These are phyloP conservation scores for Rhododendron ferrugineum DNA, from an alignment of 148 eudicot species.

Conservation along the genomic window DNA sequence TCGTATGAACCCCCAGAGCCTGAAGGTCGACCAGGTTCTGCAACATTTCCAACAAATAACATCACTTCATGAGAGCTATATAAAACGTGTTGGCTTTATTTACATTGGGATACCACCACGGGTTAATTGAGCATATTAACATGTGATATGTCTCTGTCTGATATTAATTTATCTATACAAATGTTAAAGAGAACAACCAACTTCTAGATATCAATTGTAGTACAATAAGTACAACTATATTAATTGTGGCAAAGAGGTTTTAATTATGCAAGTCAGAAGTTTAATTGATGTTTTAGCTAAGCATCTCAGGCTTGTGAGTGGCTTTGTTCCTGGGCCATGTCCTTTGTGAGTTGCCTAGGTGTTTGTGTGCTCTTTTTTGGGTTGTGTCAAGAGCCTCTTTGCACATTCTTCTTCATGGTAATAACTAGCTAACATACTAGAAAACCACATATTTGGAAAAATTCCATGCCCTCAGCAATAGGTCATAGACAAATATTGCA, in stretches of 20 bases:
- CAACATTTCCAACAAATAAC: neutral
- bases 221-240: neutral
- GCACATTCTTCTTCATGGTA: neutral
- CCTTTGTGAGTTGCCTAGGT: neutral
- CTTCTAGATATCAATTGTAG: neutral
- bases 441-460: neutral
- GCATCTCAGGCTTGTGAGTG: neutral
- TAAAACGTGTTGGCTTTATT: neutral
- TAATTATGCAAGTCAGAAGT: neutral
- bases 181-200: neutral
- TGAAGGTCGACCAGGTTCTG: constrained; percentile 19
- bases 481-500: neutral
- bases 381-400: neutral
- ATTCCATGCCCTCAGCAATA: neutral
- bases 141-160: neutral
- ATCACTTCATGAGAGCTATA: neutral
- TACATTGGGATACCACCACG: neutral
- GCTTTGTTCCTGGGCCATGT: neutral
- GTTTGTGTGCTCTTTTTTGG: neutral
- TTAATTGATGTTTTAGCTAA: neutral
- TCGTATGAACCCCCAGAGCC: constrained; percentile 32
- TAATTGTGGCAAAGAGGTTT: neutral
- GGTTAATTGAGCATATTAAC: neutral
- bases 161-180: neutral
- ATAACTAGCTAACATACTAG: neutral